Evolutionary conservation across 192 early-diverging fungal species (phyloP), one percentile per base, ranked within the genome.

Genomic region (Linnemannia schmuckeri): DNA sequence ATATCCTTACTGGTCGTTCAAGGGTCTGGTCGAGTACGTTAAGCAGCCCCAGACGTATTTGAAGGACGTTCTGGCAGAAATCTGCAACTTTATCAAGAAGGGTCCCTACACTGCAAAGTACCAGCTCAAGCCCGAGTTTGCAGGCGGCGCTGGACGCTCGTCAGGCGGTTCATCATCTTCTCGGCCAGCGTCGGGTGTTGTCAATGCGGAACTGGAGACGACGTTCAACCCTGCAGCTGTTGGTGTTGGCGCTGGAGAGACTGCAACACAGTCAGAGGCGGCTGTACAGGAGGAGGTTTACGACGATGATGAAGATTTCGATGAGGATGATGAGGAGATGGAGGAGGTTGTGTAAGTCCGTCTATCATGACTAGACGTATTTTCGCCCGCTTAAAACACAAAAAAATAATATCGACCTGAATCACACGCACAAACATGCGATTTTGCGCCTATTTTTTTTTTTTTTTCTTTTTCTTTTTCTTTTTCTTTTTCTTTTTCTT

Each of bases 121-220:
- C 87, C 93, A 95, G 74, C 88, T 99, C 75, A 98, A 97, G 88
- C 92, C 96, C 9, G 97, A 99, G 88, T 96, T 93, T 82, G 91
- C 89, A 52, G 92, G 91, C 20, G 80, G 74, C 12, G 86, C 78
- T 7, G 90, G 76, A 12, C 54, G 57, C 13, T 57, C 77, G 15
- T 52, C 71, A 35, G 37, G 75, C 33, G 75, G 70, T 7, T 37
- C 55, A 15, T 55, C 61, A 6, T 37, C 47, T 6, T n/a, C 52
- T 69, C 49, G 24, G 37, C n/a, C 69, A 42, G 44, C 69, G 24
- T 46, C 71, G 44, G 40, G 61, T 2, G 70, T 35, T n/a, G 70
- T 22, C 37, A 77, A 73, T 57, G 85, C 72, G 4, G 79, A 81
- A 47, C n/a, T 77, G 15, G 82, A 87, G 76, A 87, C 85, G 38